Evolutionary conservation across 140 eudicot genomes (phyloP).

Genomic region (Oenanthe javanica): DNA sequence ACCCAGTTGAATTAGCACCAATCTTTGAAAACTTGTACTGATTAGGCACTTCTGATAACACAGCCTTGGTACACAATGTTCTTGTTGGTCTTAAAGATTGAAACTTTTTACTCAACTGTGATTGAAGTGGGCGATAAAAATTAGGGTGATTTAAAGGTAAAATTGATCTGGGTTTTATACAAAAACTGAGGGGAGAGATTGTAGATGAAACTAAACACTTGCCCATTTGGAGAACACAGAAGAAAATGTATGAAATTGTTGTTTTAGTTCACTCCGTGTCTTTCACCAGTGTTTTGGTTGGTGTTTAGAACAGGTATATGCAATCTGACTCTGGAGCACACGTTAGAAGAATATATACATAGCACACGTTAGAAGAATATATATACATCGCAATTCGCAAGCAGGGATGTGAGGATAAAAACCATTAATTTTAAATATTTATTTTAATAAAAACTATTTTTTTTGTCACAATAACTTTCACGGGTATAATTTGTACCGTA

Average conservation of each 20-base stretch:
- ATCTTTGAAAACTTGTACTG: constrained; percentile 36
- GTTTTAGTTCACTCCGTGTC: background rate
- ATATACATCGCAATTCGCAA: no score
- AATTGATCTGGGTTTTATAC: constrained; percentile 26
- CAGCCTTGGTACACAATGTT: constrained; percentile 32
- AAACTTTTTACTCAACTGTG: constrained; percentile 9
- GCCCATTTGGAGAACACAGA: constrained; percentile 21
- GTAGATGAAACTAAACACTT: constrained; percentile 30
- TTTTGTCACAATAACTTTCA: no score
- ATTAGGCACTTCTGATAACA: constrained; percentile 32
- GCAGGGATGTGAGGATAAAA: no score
- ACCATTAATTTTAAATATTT: no score
- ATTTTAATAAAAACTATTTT: no score
- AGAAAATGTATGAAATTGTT: background rate
- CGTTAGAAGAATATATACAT: no score
- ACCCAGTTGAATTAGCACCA: constrained; percentile 63
- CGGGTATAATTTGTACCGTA: no score
- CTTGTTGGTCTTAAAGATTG: constrained; percentile 7
- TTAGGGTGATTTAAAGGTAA: constrained; percentile 11
- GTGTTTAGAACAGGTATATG: background rate
- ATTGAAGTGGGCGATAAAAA: background rate
- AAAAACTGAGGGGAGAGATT: constrained; percentile 14
- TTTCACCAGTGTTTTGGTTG: background rate
- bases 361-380: no score
- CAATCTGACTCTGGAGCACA: constrained; percentile 12